Base-by-base conservation (phyloP, 441 rosid genomes). In the Adansonia gregorii region DNA sequence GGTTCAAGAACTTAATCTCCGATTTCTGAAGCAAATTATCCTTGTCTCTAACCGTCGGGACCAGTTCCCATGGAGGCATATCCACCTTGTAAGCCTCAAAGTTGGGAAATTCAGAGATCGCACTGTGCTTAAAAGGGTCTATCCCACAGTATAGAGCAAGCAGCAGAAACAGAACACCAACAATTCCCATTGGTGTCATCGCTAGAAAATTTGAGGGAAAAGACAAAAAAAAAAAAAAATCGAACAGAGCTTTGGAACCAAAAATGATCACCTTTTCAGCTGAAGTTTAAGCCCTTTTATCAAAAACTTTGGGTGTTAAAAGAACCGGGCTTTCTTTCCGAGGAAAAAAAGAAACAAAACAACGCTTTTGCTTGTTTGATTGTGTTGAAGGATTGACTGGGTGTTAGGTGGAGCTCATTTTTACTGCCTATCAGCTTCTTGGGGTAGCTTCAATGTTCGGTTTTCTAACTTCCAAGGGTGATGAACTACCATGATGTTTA, bases 51-150 rank as follows among this genome's bases (percentile, higher is more conserved):
- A 87, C 94, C 6, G 81, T 60, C 0, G 85, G 94, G 9, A 92
- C 27, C 7, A 76, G 59, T 0, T 90, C 87, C 88, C 88, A 86
- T 0, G 84, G 80, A 35, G 93, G 91, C 84, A 88, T n/a, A 11
- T 86, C 83, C 46, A 89, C 83, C 39, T 76, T 74, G 76, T 80
- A 73, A 24, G 97, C 60, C 76, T 84, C 75, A 81, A 92, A 93
- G 20, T 93, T 77, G 0, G 97, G 97, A 75, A 93, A 91, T 0
- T 79, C 93, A 20, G 87, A 82, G 75, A 95, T 76, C 19, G 93
- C 82, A 76, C 98, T 88, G 84, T 92, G 94, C 46, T 88, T 84
- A 51, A 92, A 86, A 8, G 98, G 98, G 78, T 95, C 98, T 35
- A 84, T 66, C 61, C 82, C 91, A 79, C 96, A 95, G 87, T 93